phyloP scores from a whole-genome alignment of 2,329 filamentous ascomycete genomes.

The Monilinia vaccinii-corymbosi region DNA sequence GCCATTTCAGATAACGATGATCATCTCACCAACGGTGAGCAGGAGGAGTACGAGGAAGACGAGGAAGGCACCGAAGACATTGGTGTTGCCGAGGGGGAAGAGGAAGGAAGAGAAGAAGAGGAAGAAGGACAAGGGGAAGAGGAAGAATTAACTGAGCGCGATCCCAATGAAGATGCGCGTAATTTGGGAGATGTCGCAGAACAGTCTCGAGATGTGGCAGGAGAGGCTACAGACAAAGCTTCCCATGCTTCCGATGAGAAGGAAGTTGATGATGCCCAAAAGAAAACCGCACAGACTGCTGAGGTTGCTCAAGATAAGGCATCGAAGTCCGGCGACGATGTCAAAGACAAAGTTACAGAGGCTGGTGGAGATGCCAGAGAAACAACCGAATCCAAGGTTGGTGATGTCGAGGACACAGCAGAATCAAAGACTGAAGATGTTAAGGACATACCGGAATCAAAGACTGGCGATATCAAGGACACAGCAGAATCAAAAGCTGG shows the following conservation, averaged over 20 bases:
- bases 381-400: neutral
- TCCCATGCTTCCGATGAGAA: neutral
- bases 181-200: neutral
- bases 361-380: neutral
- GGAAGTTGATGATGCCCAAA: neutral
- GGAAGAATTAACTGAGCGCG: slow-evolving; percentile 5
- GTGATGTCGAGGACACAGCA: neutral
- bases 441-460: neutral
- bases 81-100: slow-evolving; percentile 4
- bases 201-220: neutral
- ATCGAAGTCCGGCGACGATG: neutral
- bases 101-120: slow-evolving; percentile 8
- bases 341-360: neutral
- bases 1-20: slow-evolving; percentile 7
- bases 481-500: neutral
- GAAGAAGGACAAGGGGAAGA: slow-evolving; percentile 30
- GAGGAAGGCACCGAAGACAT: slow-evolving; percentile 4
- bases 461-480: neutral
- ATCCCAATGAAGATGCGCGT: slow-evolving; percentile 5
- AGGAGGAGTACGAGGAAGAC: slow-evolving; percentile 7
- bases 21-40: slow-evolving; percentile 8
- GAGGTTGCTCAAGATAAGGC: neutral
- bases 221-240: neutral
- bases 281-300: neutral
- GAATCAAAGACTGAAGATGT: neutral